Base-by-base conservation (phyloP, 2,329 filamentous ascomycete species). In the Lasiodiplodia sp. region DNA sequence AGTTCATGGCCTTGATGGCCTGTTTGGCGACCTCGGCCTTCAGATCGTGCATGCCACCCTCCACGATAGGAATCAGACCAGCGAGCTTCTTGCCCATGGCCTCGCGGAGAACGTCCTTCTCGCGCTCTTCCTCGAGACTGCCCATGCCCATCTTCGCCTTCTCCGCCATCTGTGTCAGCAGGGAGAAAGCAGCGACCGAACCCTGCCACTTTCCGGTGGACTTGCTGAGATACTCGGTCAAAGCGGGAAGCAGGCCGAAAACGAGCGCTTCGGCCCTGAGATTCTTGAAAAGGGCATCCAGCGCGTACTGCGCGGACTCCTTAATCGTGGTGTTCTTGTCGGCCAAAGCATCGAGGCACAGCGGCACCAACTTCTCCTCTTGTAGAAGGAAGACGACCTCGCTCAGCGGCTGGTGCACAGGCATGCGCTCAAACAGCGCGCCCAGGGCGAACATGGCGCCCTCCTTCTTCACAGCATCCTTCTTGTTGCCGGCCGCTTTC, bases 141-240 rank as follows among this genome's bases (percentile, higher is more conserved):
- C 92, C 94, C 71, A 92, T 88, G 67, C 91, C 90, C 79, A 96
- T 89, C 86, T 96, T 92, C 51, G 95, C 92, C 85, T 96, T 97
- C 78, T 97, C 92, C 58, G 96, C 96, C 91, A 98, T 97, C 81
- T 90, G 93, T 78, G 96, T 94, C 69, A 99, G 83, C 71, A 98
- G 81, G 79, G 91, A 89, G 77, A 91, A 91, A 56, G 93, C 96
- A 70, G 92, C 94, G 66, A 97, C 92, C 18, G 92, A 93, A 70
- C 96, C 96, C 82, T 99, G 96, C 96, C 96, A 99, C 83, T 99
- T 99, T 72, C 93, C 94, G 18, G 93, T 92, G 76, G 88, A 89
- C 82, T 93, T 96, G 77, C 86, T 85, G 37, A 99, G 86, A 79
- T 98, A 98, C 65, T 86, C 82, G 71, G 85, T 82, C 51, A 99